phyloP scores from a whole-genome alignment of 139 green algal species.

The Microglena sp. region DNA sequence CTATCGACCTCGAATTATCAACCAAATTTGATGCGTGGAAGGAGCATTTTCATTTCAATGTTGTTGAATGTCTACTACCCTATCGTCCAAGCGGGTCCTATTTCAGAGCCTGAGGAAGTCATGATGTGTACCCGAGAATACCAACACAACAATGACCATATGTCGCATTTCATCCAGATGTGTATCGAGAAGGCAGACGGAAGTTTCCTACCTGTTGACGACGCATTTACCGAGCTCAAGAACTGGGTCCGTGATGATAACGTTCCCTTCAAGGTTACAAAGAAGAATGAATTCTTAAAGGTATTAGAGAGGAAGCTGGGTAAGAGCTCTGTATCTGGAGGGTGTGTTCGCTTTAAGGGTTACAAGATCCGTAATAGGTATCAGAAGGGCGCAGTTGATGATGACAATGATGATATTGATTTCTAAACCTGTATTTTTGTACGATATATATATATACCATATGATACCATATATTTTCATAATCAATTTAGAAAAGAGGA shows the following conservation, averaged over 20 bases:
- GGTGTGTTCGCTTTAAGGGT: too few relatives aligned
- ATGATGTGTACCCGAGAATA: slow-evolving; percentile 16
- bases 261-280: background rate
- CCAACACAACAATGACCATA: slow-evolving; percentile 12
- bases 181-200: background rate
- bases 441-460: too few relatives aligned
- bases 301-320: background rate
- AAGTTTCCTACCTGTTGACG: background rate
- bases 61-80: slow-evolving; percentile 8
- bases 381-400: too few relatives aligned
- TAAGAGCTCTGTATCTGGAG: too few relatives aligned
- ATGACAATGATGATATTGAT: too few relatives aligned
- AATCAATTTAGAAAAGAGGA: too few relatives aligned
- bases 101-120: slow-evolving; percentile 4
- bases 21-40: slow-evolving; percentile 4
- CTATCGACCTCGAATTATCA: slow-evolving; percentile 10
- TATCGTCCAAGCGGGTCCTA: background rate
- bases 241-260: slow-evolving; percentile 8
- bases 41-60: slow-evolving; percentile 17
- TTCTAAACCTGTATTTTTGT: too few relatives aligned
- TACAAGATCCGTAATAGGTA: too few relatives aligned
- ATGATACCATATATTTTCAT: too few relatives aligned
- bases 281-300: background rate
- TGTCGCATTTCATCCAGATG: slow-evolving; percentile 3
- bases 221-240: slow-evolving; percentile 5